A percentile compares a stretch with the other conserved stretches of the same genome.
These are phyloP conservation scores for Ceratobasidium sp. DNA, from an alignment of 1,284 basidiomycete species.

Conservation along the genomic window DNA sequence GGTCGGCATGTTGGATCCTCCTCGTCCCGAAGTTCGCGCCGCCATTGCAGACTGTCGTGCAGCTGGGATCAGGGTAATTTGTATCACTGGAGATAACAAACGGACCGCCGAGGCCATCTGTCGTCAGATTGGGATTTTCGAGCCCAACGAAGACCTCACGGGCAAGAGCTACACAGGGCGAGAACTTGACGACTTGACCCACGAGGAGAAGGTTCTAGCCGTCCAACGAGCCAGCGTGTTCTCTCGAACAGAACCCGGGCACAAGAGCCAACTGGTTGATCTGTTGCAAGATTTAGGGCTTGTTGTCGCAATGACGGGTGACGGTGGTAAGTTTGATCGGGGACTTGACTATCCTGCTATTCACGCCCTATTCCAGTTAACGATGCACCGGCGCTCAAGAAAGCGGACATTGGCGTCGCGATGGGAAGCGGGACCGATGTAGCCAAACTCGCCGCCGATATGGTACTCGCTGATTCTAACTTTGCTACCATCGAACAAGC, in stretches of 20 bases:
- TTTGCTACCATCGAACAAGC: constrained; percentile 95
- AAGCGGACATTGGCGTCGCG: constrained; percentile 98
- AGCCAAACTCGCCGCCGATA: constrained; percentile 97
- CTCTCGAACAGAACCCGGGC: constrained; percentile 92
- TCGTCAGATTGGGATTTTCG: constrained; percentile 94
- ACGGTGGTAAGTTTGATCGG: constrained; percentile 29
- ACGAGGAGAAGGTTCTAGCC: constrained; percentile 85
- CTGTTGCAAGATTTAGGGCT: constrained; percentile 91
- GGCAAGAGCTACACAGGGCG: constrained; percentile 96
- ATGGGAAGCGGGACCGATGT: constrained; percentile 99
- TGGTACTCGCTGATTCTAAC: constrained; percentile 91
- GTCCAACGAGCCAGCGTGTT: constrained; percentile 92
- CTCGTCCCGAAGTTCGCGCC: constrained; percentile 89
- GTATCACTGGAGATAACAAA: constrained; percentile 99
- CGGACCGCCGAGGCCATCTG: constrained; percentile 98
- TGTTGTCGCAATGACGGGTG: constrained; percentile 90
- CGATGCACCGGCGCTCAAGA: constrained; percentile 96
- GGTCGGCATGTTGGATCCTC: constrained; percentile 98
- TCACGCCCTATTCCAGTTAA: constrained; percentile 71
- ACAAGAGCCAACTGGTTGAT: constrained; percentile 96
- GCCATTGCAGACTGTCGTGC: constrained; percentile 92
- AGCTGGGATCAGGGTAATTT: constrained; percentile 96
- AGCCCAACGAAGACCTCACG: constrained; percentile 81
- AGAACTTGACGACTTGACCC: constrained; percentile 87
- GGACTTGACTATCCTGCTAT: background rate